Evolutionary conservation across 345 rosid species (phyloP).

Genomic region (Noccaea caerulescens): DNA sequence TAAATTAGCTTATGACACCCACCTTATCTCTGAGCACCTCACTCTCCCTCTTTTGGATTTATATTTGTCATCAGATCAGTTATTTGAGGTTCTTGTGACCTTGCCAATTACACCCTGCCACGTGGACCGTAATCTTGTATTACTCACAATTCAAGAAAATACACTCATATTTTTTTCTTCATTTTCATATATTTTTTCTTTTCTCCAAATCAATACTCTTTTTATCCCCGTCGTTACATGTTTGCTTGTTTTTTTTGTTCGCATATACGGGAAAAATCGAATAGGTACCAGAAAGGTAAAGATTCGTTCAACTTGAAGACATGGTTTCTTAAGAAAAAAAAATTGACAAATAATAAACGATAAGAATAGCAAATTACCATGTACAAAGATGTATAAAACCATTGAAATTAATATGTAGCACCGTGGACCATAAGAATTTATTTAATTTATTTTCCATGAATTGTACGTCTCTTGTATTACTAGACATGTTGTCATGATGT

Average conservation of each 20-base stretch:
- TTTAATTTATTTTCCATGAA: constrained; percentile 3
- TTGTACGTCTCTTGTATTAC: background rate
- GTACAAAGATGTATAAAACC: background rate
- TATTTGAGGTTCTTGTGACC: constrained; percentile 70
- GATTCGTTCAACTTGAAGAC: constrained; percentile 12
- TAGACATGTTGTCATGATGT: constrained; percentile 28
- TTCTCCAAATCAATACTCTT: constrained; percentile 19
- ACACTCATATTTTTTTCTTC: background rate
- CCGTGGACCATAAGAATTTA: constrained; percentile 23
- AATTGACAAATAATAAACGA: background rate
- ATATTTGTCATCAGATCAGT: constrained; percentile 64
- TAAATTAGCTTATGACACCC: constrained; percentile 36
- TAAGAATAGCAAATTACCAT: background rate
- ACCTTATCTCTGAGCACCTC: constrained; percentile 45
- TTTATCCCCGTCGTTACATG: constrained; percentile 25
- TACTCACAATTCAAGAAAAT: constrained; percentile 22
- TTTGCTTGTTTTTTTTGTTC: constrained; percentile 23
- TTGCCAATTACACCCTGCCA: constrained; percentile 54
- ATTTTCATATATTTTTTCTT: background rate
- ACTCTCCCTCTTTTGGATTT: constrained; percentile 47
- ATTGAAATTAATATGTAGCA: background rate
- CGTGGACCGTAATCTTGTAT: constrained; percentile 62
- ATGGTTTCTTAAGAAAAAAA: background rate
- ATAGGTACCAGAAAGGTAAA: background rate
- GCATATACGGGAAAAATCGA: constrained; percentile 22